These are phyloP conservation scores for Saturnispora quitensis DNA, from an alignment of 805 yeast species.

Conservation along the genomic window DNA sequence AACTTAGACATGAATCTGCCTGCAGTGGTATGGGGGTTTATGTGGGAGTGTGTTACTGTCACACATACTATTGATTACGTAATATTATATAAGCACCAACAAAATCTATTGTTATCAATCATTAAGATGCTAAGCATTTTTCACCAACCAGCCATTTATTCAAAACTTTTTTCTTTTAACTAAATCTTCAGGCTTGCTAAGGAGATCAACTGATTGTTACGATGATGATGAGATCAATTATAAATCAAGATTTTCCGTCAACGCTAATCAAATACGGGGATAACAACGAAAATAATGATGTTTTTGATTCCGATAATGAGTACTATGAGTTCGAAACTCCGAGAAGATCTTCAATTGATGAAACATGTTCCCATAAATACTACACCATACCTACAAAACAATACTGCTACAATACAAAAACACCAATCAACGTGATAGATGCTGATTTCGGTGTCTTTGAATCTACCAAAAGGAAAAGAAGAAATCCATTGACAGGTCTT, in stretches of 20 bases:
- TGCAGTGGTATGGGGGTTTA: too few species aligned
- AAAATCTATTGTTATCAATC: neutral
- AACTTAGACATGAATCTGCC: too few species aligned
- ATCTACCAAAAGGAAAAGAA: conserved; percentile 2
- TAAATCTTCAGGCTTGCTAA: neutral
- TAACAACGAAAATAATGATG: neutral
- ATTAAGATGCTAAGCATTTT: neutral
- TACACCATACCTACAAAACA: conserved; percentile 6
- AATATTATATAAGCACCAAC: neutral
- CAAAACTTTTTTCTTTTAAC: neutral
- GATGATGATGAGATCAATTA: neutral
- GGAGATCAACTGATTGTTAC: neutral
- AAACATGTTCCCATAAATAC: conserved; percentile 4
- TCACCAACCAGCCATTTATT: neutral
- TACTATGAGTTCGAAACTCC: neutral
- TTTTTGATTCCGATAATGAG: neutral
- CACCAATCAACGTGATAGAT: conserved; percentile 10
- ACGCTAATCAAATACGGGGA: neutral
- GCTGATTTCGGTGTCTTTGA: conserved; percentile 13
- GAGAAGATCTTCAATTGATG: neutral
- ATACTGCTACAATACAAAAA: neutral
- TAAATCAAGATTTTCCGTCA: neutral
- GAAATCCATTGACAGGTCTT: conserved; percentile 1
- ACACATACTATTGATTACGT: neutral
- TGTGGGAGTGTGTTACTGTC: too few species aligned